Conservation (phyloP, 176 grass and related monocot species). For the Hordeum vulgare region MorexV3_pseudomolecules_assembly NC_058518.1:305444545-305445044, state of each 20-base stretch:
- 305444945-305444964: not conserved
- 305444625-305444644: slow-evolving; percentile 54
- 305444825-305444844: too few relatives aligned
- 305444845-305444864: too few relatives aligned
- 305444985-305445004: not conserved
- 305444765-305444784: too few relatives aligned
- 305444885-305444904: not conserved
- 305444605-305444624: slow-evolving; percentile 60
- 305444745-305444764: too few relatives aligned
- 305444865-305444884: too few relatives aligned
- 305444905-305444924: not conserved
- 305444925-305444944: not conserved
- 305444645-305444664: slow-evolving; percentile 36
- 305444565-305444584: slow-evolving; percentile 50
- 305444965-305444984: not conserved
- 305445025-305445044: not conserved
- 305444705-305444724: too few relatives aligned
- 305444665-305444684: too few relatives aligned
- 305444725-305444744: too few relatives aligned
- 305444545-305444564: slow-evolving; percentile 34
- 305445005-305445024: not conserved
- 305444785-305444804: too few relatives aligned
- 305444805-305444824: too few relatives aligned
- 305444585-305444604: slow-evolving; percentile 60
- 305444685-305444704: too few relatives aligned